Evolutionary conservation across 805 yeast genomes (phyloP), one percentile per base, ranked within the genome.

Genomic region (Henningerozyma blattae): DNA sequence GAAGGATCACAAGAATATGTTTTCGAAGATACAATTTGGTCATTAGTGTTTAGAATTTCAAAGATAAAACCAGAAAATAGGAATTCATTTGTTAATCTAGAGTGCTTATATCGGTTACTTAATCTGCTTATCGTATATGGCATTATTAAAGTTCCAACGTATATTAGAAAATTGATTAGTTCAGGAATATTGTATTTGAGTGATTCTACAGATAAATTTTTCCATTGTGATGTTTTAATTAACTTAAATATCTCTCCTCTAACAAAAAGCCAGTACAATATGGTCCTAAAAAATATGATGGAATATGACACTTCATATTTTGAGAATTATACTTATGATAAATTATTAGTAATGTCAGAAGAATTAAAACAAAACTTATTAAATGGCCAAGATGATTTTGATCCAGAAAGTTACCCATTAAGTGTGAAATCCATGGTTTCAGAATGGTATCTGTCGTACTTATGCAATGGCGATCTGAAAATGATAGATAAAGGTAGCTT

Each of bases 101-200:
- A 60, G 42, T 39, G 52, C 12, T 26, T 72, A 13, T 70, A 72
- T 41, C 59, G 64, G 18, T 58, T 70, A 20, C 35, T 75, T 19
- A 70, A 70, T 35, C 51, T 60, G 15, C 41, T 63, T 14, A 47
- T 50, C 5, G 62, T 60, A 10, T 62, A 67, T 14, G 59, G 67
- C 12, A 59, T 65, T 31, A 58, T 68, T n/a, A 70, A 67, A 36
- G 54, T 57, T 2, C 53, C 65, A 1, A 68, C 80, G 1, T 89
- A 89, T 47, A 64, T 87, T 37, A 63, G 96, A 46, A 73, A 77
- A 44, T 60, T 87, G 25, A 86, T 89, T 30, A 84, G 95, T 8
- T 76, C 91, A 1, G 98, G 96, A 4, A 64, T 85, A 1, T 71
- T 87, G 30, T 84, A 81, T 54, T 54, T 74, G 3, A 65, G 71